Percentiles rank a stretch among this genome's conserved stretches.
Conservation (phyloP, 2,329 filamentous ascomycete genomes). For the Cadophora sp. region DNA sequence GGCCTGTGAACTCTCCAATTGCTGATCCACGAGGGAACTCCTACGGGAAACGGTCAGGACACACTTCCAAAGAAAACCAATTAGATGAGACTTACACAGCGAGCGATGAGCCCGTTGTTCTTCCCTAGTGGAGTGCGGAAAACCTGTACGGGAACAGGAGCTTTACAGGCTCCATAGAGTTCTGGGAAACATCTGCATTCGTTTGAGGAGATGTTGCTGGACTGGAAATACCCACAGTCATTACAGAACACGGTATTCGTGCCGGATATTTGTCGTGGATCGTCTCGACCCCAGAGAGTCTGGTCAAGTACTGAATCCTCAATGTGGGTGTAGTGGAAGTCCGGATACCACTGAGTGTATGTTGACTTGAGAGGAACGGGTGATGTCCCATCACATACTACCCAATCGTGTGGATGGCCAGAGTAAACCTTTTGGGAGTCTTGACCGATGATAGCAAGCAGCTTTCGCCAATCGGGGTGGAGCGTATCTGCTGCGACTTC, state of each 20-base stretch:
- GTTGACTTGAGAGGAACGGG: conserved; percentile 12
- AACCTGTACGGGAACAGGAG: conserved; percentile 16
- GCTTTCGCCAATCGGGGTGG: conserved; percentile 18
- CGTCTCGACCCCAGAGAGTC: conserved; percentile 7
- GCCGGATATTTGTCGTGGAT: conserved; percentile 10
- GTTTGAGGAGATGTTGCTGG: conserved; percentile 10
- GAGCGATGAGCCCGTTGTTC: conserved; percentile 21
- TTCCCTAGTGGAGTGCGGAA: conserved; percentile 20
- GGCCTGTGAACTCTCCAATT: conserved; percentile 62
- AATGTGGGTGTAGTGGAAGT: conserved; percentile 15
- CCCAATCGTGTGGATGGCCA: conserved; percentile 22
- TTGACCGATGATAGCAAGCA: conserved; percentile 18
- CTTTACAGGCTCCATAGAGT: conserved; percentile 14
- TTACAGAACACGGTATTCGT: conserved; percentile 8
- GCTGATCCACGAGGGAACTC: conserved; percentile 58
- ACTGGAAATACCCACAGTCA: conserved; percentile 20
- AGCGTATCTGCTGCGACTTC: conserved; percentile 22
- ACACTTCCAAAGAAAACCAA: neutral
- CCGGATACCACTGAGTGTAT: conserved; percentile 18
- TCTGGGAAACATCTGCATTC: conserved; percentile 21
- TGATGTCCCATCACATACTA: conserved; percentile 6
- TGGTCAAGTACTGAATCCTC: conserved; percentile 16
- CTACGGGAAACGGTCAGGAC: neutral
- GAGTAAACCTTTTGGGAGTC: conserved; percentile 1
- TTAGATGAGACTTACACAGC: conserved; percentile 19